Evolutionary conservation across 2,329 filamentous ascomycete species (phyloP), one percentile per base, ranked within the genome.

Genomic region (Fusarium nanum): DNA sequence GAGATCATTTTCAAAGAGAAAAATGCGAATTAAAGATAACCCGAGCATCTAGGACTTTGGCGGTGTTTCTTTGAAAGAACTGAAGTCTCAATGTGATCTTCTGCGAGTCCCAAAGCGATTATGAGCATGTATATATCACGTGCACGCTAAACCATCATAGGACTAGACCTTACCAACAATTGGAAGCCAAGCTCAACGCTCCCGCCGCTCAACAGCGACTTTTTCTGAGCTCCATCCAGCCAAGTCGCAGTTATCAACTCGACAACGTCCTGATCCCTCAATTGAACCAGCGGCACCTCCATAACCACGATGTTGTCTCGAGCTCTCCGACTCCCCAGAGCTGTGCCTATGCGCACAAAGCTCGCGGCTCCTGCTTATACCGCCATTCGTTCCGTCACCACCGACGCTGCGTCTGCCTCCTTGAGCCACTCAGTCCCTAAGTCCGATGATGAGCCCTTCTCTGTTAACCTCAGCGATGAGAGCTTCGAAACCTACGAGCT

Each of bases 401-500:
- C 96, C 74, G 92, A 98, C 84, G 96, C 96, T 73, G 96, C 96
- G 74, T 95, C 92, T 77, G 91, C 94, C 77, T 93, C 97, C 82
- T 91, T 94, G 77, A 93, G 95, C 81, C 93, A 92, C 86, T 86
- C 89, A 71, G 84, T 87, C 73, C 85, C 86, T 63, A 72, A 84
- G 94, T 92, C 94, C 82, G 94, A 98, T 82, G 93, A 98, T 79
- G 92, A 97, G 88, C 89, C 90, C 73, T 98, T 99, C 86, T 89
- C 91, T 78, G 89, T 99, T 81, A 92, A 90, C 79, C 92, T 99
- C 81, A 97, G 93, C 81, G 93, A 98, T 82, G 95, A 98, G 91
- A 95, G 93, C 86, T 99, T 98, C 86, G 96, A 99, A 89, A 98
- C 96, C 63, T 99, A 98, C 86, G 94, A 98, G 87, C 89, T 99